Conservation (phyloP, 345 rosid species). For the Gossypium sturtianum region DNA sequence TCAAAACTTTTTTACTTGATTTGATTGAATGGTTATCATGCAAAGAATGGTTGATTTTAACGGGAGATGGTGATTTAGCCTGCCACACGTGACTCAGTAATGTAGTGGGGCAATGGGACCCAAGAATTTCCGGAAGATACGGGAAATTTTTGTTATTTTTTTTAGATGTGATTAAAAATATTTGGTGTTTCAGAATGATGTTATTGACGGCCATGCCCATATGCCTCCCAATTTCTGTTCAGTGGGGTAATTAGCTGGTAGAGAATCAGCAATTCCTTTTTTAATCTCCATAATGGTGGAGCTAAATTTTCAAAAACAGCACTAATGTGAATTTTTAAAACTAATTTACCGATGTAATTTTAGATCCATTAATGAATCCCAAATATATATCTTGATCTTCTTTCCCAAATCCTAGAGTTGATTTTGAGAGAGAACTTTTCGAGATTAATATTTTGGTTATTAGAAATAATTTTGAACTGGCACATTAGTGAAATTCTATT, state of each 20-base stretch:
- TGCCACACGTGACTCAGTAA: neutral
- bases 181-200: neutral
- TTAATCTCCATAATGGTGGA: neutral
- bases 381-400: too few relatives aligned
- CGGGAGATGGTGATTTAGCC: neutral
- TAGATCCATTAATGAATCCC: too few relatives aligned
- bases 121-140: conserved; percentile 13
- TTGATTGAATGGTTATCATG: too few relatives aligned
- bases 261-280: neutral
- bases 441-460: too few relatives aligned
- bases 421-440: too few relatives aligned
- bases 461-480: too few relatives aligned
- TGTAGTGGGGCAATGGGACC: neutral
- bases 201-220: neutral
- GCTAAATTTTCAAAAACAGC: neutral
- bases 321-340: too few relatives aligned
- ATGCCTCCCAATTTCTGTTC: neutral
- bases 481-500: too few relatives aligned
- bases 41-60: neutral
- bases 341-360: too few relatives aligned
- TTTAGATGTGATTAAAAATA: too few relatives aligned
- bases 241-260: conserved; percentile 17
- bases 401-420: too few relatives aligned
- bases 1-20: fast-evolving
- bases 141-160: neutral